These are phyloP conservation scores for Penicillium cataractarum DNA, from an alignment of 495 filamentous ascomycete genomes.

Conservation along the genomic window DNA sequence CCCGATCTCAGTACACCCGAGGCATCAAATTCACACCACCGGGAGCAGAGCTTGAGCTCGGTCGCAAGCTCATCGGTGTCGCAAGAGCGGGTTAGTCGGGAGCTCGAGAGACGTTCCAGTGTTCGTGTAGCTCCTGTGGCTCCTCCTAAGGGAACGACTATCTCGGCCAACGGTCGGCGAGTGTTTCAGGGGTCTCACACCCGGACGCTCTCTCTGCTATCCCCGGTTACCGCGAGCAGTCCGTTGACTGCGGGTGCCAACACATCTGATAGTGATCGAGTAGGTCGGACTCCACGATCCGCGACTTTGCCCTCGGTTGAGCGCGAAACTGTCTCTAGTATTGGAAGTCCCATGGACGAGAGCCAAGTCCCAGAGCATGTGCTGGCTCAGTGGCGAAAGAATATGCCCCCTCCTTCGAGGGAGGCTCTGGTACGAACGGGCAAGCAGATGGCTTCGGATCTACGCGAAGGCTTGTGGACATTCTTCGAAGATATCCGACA, in stretches of 20 bases:
- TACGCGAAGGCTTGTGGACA: slow-evolving; percentile 90
- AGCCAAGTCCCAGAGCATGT: slow-evolving; percentile 37
- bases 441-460: slow-evolving; percentile 88
- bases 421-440: slow-evolving; percentile 67
- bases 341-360: slow-evolving; percentile 29
- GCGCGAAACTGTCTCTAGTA: slow-evolving; percentile 28
- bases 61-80: slow-evolving; percentile 37
- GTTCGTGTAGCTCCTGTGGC: slow-evolving; percentile 32
- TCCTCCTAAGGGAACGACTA: slow-evolving; percentile 36
- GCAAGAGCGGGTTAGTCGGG: slow-evolving; percentile 45
- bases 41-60: slow-evolving; percentile 38
- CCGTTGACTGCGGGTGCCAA: slow-evolving; percentile 9
- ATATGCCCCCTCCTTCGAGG: slow-evolving; percentile 49
- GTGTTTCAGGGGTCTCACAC: slow-evolving; percentile 78
- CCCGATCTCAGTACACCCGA: slow-evolving; percentile 33
- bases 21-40: slow-evolving; percentile 24
- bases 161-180: slow-evolving; percentile 54
- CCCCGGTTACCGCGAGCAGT: slow-evolving; percentile 52
- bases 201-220: slow-evolving; percentile 80
- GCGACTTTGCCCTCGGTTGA: slow-evolving; percentile 52
- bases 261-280: slow-evolving; percentile 33
- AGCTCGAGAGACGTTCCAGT: slow-evolving; percentile 54
- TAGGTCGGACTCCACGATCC: slow-evolving; percentile 46
- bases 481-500: slow-evolving; percentile 95
- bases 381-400: slow-evolving; percentile 45